Percentiles rank a stretch among this genome's conserved stretches.
These are phyloP conservation scores for Massariosphaeria phaeospora DNA, from an alignment of 495 filamentous ascomycete genomes.

Conservation along the genomic window DNA sequence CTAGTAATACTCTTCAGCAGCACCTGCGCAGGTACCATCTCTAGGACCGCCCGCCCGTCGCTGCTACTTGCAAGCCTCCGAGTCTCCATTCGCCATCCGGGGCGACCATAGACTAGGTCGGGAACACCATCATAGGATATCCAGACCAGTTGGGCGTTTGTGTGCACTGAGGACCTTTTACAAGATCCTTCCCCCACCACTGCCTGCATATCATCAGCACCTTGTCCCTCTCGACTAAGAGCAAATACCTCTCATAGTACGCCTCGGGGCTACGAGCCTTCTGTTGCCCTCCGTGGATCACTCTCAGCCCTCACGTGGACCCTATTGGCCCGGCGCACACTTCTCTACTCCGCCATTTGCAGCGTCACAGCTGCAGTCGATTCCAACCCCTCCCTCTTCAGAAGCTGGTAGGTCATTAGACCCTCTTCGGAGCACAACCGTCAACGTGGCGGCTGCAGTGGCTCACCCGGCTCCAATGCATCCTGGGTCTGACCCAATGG, in stretches of 20 bases:
- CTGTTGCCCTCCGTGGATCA: slow-evolving; percentile 34
- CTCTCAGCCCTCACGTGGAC: slow-evolving; percentile 30
- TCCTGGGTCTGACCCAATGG: slow-evolving; percentile 42
- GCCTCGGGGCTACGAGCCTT: slow-evolving; percentile 21
- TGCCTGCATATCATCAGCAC: slow-evolving; percentile 28
- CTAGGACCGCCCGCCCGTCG: slow-evolving; percentile 4
- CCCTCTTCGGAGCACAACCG: slow-evolving; percentile 35
- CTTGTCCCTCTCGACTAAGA: slow-evolving; percentile 20
- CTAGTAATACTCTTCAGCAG: slow-evolving; percentile 24
- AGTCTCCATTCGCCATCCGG: slow-evolving; percentile 12
- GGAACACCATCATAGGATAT: slow-evolving; percentile 26
- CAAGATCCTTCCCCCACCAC: slow-evolving; percentile 20
- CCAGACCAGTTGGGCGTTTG: slow-evolving; percentile 19
- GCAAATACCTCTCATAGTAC: slow-evolving; percentile 17
- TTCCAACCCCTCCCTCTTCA: slow-evolving; percentile 31
- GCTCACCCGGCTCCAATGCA: slow-evolving; percentile 42
- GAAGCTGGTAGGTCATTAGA: slow-evolving; percentile 31
- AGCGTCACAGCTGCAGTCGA: slow-evolving; percentile 28
- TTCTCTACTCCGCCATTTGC: slow-evolving; percentile 28
- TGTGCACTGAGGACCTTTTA: slow-evolving; percentile 22
- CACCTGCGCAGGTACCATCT: slow-evolving; percentile 30
- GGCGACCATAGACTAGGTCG: slow-evolving; percentile 20
- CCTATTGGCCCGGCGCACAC: slow-evolving; percentile 31
- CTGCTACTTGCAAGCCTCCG: slow-evolving; percentile 12
- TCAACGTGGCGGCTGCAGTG: slow-evolving; percentile 45